These are phyloP conservation scores for Claviceps maximensis DNA, from an alignment of 2,329 filamentous ascomycete species.

Conservation along the genomic window DNA sequence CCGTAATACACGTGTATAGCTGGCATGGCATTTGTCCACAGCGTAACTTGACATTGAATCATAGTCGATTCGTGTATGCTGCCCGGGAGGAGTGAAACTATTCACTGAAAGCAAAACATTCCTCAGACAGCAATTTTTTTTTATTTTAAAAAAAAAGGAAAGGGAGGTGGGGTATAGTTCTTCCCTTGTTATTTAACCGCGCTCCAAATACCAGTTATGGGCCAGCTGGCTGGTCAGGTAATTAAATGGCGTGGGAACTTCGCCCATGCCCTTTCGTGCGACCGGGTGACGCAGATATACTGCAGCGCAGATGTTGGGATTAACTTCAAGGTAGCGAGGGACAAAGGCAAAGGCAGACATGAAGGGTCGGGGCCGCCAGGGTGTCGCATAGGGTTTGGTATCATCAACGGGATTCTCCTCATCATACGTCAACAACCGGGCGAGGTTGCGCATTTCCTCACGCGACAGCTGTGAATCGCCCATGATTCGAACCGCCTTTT, in stretches of 20 bases:
- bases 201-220: constrained; percentile 86
- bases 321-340: constrained; percentile 89
- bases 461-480: constrained; percentile 23
- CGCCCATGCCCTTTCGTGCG: constrained; percentile 64
- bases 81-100: too few species aligned
- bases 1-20: background rate
- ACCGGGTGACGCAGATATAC: constrained; percentile 93
- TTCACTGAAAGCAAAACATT: background rate
- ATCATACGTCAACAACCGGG: constrained; percentile 45
- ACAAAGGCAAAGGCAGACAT: constrained; percentile 93
- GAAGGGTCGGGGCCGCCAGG: constrained; percentile 75
- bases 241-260: constrained; percentile 73
- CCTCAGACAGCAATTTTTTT: too few species aligned
- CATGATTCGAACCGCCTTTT: constrained; percentile 21
- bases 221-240: constrained; percentile 62
- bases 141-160: too few species aligned
- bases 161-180: background rate
- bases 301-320: constrained; percentile 90
- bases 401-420: constrained; percentile 64
- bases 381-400: constrained; percentile 75
- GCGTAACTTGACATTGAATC: background rate
- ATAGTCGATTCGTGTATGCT: background rate
- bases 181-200: constrained; percentile 41
- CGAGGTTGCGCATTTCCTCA: constrained; percentile 40
- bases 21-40: background rate